Conservation (phyloP, 2,329 filamentous ascomycete genomes). For the Aspergillus unguis region DNA sequence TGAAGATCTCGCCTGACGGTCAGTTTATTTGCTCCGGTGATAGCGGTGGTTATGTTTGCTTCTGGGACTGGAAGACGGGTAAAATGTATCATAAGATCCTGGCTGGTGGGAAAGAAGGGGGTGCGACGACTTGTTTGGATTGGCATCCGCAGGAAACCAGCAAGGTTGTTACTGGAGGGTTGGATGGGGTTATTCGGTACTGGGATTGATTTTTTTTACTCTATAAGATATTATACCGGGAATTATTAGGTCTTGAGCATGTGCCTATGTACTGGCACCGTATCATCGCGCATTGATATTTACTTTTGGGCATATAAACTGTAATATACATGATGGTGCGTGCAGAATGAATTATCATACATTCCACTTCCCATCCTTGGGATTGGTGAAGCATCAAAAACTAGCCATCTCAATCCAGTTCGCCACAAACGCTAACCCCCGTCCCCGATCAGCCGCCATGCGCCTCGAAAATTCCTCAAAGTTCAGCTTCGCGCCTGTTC, state of each 20-base stretch:
- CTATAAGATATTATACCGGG: neutral
- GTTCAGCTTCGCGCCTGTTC: constrained; percentile 68
- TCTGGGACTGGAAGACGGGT: constrained; percentile 99
- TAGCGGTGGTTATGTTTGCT: constrained; percentile 82
- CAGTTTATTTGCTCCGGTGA: constrained; percentile 88
- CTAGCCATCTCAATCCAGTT: constrained; percentile 81
- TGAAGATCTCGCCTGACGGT: constrained; percentile 84
- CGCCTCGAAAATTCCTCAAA: constrained; percentile 76
- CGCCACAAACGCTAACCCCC: constrained; percentile 74
- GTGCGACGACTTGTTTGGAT: constrained; percentile 77
- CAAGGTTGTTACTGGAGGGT: constrained; percentile 85
- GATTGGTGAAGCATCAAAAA: constrained; percentile 40
- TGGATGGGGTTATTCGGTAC: constrained; percentile 84
- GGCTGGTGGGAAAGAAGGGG: constrained; percentile 64
- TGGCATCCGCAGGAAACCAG: constrained; percentile 98
- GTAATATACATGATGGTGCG: neutral
- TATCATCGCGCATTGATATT: no score
- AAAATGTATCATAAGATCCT: constrained; percentile 98
- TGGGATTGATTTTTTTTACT: constrained; percentile 65
- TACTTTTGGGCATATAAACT: no score
- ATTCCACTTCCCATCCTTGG: neutral
- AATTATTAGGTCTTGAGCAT: neutral
- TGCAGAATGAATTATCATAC: neutral
- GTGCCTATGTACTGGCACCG: no score
- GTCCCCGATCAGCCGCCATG: constrained; percentile 66